A percentile compares a stretch with the other conserved stretches of the same genome.
These are phyloP conservation scores for Spergularia marina DNA, from an alignment of 148 eudicot genomes.

Conservation along the genomic window DNA sequence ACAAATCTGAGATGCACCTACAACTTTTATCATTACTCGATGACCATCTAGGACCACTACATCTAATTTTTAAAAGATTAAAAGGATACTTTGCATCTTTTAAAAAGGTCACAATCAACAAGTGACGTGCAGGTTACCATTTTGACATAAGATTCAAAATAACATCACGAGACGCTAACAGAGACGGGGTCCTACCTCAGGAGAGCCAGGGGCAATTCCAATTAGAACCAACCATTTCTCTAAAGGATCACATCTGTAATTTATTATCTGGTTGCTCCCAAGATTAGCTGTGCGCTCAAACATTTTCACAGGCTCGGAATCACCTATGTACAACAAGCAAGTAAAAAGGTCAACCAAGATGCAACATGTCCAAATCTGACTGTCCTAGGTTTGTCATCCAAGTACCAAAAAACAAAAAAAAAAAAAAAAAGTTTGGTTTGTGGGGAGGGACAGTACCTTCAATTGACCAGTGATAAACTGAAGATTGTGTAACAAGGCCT, in stretches of 20 bases:
- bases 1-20: background rate
- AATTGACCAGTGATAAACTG: slow-evolving; percentile 93
- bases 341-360: background rate
- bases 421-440: too few species aligned
- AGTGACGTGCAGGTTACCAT: background rate
- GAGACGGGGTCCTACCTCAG: slow-evolving; percentile 50
- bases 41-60: background rate
- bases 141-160: background rate
- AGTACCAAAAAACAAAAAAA: too few species aligned
- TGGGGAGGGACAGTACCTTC: slow-evolving; percentile 45
- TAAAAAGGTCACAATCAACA: background rate
- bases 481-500: slow-evolving; percentile 82
- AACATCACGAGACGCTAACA: background rate
- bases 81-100: background rate
- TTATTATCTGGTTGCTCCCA: slow-evolving; percentile 85
- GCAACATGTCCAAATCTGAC: background rate
- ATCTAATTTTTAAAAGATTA: background rate
- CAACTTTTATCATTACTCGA: background rate
- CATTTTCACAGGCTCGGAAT: slow-evolving; percentile 83
- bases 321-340: slow-evolving; percentile 44
- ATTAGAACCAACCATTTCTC: slow-evolving; percentile 97
- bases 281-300: slow-evolving; percentile 91
- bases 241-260: slow-evolving; percentile 81
- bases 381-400: background rate
- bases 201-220: slow-evolving; percentile 91